These are phyloP conservation scores for Aspergillus luchuensis DNA, from an alignment of 2,329 filamentous ascomycete species.

Conservation along the genomic window DNA sequence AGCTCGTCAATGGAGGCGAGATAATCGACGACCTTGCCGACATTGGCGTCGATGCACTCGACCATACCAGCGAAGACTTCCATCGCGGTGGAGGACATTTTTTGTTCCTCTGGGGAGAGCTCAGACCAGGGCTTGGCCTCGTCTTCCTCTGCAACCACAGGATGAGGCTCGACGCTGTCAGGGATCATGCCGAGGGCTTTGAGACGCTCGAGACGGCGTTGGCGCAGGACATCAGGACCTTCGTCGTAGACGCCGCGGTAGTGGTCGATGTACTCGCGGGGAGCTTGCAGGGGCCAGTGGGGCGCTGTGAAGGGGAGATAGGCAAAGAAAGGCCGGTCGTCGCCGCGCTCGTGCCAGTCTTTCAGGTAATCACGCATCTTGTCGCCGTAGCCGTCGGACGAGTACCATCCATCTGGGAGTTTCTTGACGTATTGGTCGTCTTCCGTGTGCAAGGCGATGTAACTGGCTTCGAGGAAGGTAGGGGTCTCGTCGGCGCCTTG, in stretches of 20 bases:
- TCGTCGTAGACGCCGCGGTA: constrained; percentile 64
- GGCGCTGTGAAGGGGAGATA: constrained; percentile 65
- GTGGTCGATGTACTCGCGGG: constrained; percentile 56
- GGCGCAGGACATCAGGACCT: constrained; percentile 59
- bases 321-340: constrained; percentile 57
- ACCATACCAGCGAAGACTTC: constrained; percentile 67
- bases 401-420: constrained; percentile 57
- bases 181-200: constrained; percentile 60
- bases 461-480: constrained; percentile 44
- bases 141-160: constrained; percentile 46
- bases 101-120: constrained; percentile 41
- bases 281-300: constrained; percentile 65
- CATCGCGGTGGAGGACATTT: constrained; percentile 55
- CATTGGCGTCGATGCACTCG: constrained; percentile 61
- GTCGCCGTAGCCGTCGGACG: constrained; percentile 55
- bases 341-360: constrained; percentile 48
- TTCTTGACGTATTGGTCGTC: constrained; percentile 49
- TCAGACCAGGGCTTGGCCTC: constrained; percentile 49
- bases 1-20: constrained; percentile 59
- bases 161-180: constrained; percentile 46
- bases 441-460: constrained; percentile 50
- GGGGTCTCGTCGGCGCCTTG: constrained; percentile 45
- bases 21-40: constrained; percentile 61
- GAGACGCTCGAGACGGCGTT: constrained; percentile 56
- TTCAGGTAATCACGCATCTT: constrained; percentile 56